Evolutionary conservation across 1,139 yeast genomes (phyloP), one percentile per base, ranked within the genome.

Genomic region (Lodderomyces orthopsilosis): DNA sequence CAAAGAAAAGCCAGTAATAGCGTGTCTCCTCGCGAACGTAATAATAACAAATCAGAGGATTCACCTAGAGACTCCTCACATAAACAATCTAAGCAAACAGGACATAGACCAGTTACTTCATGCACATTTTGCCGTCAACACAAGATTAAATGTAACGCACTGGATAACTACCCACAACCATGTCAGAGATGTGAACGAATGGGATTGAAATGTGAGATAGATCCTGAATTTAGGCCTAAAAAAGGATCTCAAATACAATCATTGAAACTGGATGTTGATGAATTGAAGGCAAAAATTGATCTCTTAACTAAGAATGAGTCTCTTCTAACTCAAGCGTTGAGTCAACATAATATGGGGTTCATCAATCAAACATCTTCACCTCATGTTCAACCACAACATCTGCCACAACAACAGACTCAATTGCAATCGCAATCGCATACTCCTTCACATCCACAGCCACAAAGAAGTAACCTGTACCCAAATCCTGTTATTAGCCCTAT

Each of bases 51-150:
- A 10, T 14, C 37, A 33, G 19, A 30, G 3, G 10, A 15, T 10
- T 35, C 43, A 15, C 37, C 22, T 4, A 18, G 27, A 12, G 35
- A n/a, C 5, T 15, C 37, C 6, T 28, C 44, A 15, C 42, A 43
- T 32, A 39, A 40, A 27, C 26, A 38, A 15, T n/a, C 48, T 27
- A 68, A 68, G 48, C 69, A 64, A 39, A 60, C 72, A 0, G 75
- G 75, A 12, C 91, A 85, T 55, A 68, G 96, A 44, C 96, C 96
- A 0, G 95, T 90, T 1, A 86, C 96, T 0, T 85, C 95, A 2
- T 91, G 98, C 59, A 87, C 96, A 0, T 94, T 89, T 57, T 91
- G 98, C 60, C 81, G 97, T 43, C 97, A 91, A 59, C 97, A 90
- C 60, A 91, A 91, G 63, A 89, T 90, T 64, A 86, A 85, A 57